Evolutionary conservation across 2,329 filamentous ascomycete genomes (phyloP).

Genomic region (Hymenoscyphus linearis): DNA sequence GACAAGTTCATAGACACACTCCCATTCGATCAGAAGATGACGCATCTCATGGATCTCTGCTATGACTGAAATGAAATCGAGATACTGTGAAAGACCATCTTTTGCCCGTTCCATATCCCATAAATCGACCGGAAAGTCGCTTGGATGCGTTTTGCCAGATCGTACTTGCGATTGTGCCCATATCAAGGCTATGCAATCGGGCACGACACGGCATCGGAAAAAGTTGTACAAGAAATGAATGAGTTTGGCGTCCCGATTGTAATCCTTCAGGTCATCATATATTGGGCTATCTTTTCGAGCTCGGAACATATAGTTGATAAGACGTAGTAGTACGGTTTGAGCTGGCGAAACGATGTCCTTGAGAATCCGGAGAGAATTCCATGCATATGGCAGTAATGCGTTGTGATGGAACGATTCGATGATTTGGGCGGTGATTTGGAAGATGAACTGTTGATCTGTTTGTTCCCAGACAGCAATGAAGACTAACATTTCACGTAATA

Average conservation of each 20-base stretch:
- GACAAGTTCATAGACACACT: conserved; percentile 82
- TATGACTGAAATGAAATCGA: conserved; percentile 87
- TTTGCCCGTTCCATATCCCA: conserved; percentile 99
- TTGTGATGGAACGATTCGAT: conserved; percentile 89
- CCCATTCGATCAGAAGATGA: conserved; percentile 82
- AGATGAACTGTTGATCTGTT: conserved; percentile 87
- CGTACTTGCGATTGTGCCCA: conserved; percentile 89
- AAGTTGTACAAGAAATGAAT: conserved; percentile 90
- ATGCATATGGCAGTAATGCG: conserved; percentile 84
- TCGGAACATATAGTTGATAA: conserved; percentile 85
- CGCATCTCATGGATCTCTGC: conserved; percentile 82
- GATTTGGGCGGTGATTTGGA: conserved; percentile 94
- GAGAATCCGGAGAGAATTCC: conserved; percentile 83
- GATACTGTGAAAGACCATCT: conserved; percentile 87
- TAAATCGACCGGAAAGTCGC: conserved; percentile 87
- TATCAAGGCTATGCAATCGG: conserved; percentile 90
- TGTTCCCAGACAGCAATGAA: conserved; percentile 98
- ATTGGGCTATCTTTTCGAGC: conserved; percentile 40
- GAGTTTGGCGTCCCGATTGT: conserved; percentile 52
- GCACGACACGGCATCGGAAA: conserved; percentile 87
- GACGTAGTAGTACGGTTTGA: conserved; percentile 85
- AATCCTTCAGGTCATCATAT: conserved; percentile 47
- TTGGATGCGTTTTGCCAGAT: conserved; percentile 65
- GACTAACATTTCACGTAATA: conserved; percentile 84
- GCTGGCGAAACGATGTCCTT: conserved; percentile 96